These are phyloP conservation scores for Pholiota molesta DNA, from an alignment of 768 basidiomycete genomes.

Conservation along the genomic window DNA sequence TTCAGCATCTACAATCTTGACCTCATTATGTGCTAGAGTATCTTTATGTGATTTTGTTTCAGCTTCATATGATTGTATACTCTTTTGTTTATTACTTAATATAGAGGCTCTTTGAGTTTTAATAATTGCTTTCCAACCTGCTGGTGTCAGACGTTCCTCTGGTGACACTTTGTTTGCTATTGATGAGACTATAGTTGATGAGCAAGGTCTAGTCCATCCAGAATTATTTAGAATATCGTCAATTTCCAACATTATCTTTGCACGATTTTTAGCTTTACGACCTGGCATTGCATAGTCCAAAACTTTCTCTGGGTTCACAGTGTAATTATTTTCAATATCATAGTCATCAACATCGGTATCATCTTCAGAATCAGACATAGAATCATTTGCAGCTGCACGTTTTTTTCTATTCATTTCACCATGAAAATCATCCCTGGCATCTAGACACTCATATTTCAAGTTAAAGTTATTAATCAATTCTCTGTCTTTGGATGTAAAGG, in stretches of 20 bases:
- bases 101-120: background rate
- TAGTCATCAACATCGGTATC: background rate
- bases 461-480: constrained; percentile 33
- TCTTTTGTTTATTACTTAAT: background rate
- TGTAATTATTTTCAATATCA: background rate
- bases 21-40: background rate
- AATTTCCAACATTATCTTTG: background rate
- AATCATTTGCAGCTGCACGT: background rate
- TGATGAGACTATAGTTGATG: background rate
- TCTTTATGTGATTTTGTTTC: background rate
- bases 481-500: constrained; percentile 16
- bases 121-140: constrained; percentile 6
- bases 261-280: background rate
- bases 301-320: background rate
- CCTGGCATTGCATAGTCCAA: background rate
- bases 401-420: constrained; percentile 19
- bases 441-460: constrained; percentile 36
- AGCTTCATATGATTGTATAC: background rate
- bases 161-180: background rate
- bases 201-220: background rate
- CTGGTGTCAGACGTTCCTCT: background rate
- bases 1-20: background rate
- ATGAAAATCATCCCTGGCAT: constrained; percentile 36
- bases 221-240: background rate
- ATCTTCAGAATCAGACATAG: background rate